Conservation (phyloP, 495 filamentous ascomycete genomes). For the Talaromyces stipitatus region DNA sequence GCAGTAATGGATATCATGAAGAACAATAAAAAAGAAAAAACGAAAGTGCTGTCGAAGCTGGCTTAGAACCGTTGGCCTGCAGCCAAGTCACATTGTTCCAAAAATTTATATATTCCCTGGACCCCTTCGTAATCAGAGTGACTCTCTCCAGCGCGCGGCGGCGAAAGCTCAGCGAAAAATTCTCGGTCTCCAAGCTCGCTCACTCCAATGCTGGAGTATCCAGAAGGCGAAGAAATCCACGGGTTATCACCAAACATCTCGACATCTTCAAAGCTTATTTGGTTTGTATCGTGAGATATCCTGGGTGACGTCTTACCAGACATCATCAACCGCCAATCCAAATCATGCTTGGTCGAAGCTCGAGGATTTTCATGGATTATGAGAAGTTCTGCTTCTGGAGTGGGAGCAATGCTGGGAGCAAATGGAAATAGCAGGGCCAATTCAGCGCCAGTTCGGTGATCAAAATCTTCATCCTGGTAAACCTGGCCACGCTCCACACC, state of each 20-base stretch:
- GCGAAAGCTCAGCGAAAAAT: constrained; percentile 31
- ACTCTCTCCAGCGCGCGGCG: constrained; percentile 15
- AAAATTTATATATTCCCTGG: constrained; percentile 79
- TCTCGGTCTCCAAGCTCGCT: constrained; percentile 43
- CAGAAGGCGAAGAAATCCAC: constrained; percentile 40
- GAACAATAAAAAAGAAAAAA: constrained; percentile 1
- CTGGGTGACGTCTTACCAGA: constrained; percentile 19
- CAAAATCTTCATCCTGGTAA: constrained; percentile 69
- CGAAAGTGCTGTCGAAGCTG: constrained; percentile 18
- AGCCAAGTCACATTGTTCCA: constrained; percentile 75
- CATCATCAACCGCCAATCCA: constrained; percentile 54
- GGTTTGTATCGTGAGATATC: constrained; percentile 15
- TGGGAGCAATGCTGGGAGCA: constrained; percentile 51
- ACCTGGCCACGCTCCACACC: constrained; percentile 71
- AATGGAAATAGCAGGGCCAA: constrained; percentile 82
- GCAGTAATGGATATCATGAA: background rate
- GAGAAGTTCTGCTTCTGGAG: constrained; percentile 24
- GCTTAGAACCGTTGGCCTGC: constrained; percentile 13
- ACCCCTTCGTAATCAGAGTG: constrained; percentile 61
- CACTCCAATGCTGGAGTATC: constrained; percentile 45
- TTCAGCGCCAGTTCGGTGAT: constrained; percentile 48
- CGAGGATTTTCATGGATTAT: constrained; percentile 20
- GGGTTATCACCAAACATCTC: constrained; percentile 41
- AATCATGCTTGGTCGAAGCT: constrained; percentile 19
- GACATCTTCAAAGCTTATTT: constrained; percentile 39